phyloP scores from a whole-genome alignment of 305 asterid species.

The Fraxinus dipetala region DNA sequence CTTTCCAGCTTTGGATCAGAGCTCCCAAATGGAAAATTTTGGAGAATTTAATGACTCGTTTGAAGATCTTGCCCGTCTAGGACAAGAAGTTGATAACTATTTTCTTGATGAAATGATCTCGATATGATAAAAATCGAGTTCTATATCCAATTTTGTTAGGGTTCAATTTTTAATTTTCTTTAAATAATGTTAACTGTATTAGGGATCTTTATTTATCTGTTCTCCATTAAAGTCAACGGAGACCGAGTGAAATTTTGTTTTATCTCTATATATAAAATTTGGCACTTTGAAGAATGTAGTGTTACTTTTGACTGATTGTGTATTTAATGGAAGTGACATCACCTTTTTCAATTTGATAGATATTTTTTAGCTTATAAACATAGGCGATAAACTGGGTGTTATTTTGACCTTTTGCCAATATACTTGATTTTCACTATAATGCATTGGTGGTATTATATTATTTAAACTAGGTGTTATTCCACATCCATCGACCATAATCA shows the following conservation, averaged over 20 bases:
- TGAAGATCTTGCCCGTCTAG: slow-evolving; percentile 25
- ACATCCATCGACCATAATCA: neutral
- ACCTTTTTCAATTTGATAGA: neutral
- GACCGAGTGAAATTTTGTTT: neutral
- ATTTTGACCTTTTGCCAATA: neutral
- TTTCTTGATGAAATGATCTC: slow-evolving; percentile 18
- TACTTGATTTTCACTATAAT: neutral
- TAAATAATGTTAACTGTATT: neutral
- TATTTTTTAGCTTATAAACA: neutral
- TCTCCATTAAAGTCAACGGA: neutral
- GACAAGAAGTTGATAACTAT: slow-evolving; percentile 31
- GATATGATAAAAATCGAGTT: neutral
- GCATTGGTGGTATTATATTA: neutral
- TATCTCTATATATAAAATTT: neutral
- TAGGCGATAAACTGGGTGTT: neutral
- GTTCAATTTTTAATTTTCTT: slow-evolving; percentile 1
- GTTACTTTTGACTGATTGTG: neutral
- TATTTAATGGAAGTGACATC: neutral
- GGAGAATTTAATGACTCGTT: slow-evolving; percentile 24
- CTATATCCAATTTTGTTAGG: slow-evolving; percentile 24
- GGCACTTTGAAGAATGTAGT: neutral
- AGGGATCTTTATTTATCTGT: neutral
- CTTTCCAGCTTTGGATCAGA: slow-evolving; percentile 10
- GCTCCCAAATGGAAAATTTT: slow-evolving; percentile 15
- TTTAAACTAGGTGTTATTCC: no score